Evolutionary conservation across 106 monocot species (phyloP).

Genomic region (Triglochin maritima): DNA sequence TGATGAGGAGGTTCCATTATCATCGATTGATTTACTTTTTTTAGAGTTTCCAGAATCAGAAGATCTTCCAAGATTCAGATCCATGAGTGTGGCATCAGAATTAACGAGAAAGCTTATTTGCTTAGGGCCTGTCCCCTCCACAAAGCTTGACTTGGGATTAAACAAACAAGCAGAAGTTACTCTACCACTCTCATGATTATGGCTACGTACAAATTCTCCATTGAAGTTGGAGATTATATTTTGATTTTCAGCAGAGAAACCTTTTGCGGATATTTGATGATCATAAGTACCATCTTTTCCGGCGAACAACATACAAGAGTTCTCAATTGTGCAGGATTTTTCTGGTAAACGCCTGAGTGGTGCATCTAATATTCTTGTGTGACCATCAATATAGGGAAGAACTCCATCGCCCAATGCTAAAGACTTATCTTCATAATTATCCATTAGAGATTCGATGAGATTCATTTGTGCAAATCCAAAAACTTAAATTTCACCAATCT

Average conservation of each 20-base stretch:
- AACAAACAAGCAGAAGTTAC: not conserved
- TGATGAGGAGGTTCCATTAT: not conserved
- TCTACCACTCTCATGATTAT: not conserved
- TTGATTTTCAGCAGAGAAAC: not conserved
- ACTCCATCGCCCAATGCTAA: not conserved
- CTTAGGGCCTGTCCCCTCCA: conserved; percentile 1
- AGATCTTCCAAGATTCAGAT: conserved; percentile 10
- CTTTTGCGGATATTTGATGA: not conserved
- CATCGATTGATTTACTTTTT: not conserved
- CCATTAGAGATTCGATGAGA: conserved; percentile 4
- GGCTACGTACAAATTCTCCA: not conserved
- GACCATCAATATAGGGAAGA: conserved; percentile 1
- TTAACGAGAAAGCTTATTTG: not conserved
- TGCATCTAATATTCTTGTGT: not conserved
- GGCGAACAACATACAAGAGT: not conserved
- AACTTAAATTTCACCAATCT: not conserved
- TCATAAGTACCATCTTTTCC: not conserved
- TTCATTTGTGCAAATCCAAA: not conserved
- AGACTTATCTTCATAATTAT: not conserved
- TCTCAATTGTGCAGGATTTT: not conserved
- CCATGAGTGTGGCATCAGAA: conserved; percentile 3
- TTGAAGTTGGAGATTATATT: not conserved
- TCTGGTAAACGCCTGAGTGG: not conserved
- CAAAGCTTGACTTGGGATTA: conserved; percentile 1
- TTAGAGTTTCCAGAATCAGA: conserved; percentile 2